Evolutionary conservation across 805 yeast species (phyloP).

Genomic region (Scheffersomyces coipomensis): DNA sequence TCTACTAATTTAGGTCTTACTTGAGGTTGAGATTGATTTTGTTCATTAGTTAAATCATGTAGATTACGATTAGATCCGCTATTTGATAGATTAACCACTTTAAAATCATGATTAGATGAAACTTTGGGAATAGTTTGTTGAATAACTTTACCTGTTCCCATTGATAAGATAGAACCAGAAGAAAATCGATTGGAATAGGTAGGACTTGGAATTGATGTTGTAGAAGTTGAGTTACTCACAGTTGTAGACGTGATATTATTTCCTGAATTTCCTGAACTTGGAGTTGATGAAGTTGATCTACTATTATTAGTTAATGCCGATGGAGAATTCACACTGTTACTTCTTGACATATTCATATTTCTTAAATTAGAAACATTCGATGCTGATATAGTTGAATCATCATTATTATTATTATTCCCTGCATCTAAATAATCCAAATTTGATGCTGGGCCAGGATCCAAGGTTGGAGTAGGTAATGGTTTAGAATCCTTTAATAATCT

Average conservation of each 20-base stretch:
- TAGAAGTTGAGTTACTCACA: neutral
- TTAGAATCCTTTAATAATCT: constrained; percentile 61
- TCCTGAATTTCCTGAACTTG: neutral
- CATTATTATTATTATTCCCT: neutral
- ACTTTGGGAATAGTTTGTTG: constrained; percentile 22
- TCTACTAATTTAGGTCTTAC: constrained; percentile 23
- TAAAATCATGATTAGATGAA: constrained; percentile 5
- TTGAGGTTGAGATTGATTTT: too few relatives aligned
- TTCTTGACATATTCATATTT: neutral
- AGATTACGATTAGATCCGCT: neutral
- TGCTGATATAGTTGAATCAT: neutral
- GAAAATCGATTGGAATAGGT: constrained; percentile 35
- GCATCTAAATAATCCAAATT: constrained; percentile 1
- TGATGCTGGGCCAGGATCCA: constrained; percentile 36
- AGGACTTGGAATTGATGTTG: constrained; percentile 13
- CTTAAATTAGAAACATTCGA: neutral
- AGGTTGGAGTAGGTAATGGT: constrained; percentile 66
- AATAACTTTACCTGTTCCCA: constrained; percentile 42
- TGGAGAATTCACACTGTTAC: constrained; percentile 8
- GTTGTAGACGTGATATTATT: too few relatives aligned
- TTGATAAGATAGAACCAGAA: constrained; percentile 34
- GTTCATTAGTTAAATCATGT: neutral
- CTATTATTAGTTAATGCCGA: neutral
- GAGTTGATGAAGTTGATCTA: neutral
- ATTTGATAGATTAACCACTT: constrained; percentile 4